Evolutionary conservation across 2,329 filamentous ascomycete species (phyloP).

Genomic region (Scopulariopsis brevicaulis): DNA sequence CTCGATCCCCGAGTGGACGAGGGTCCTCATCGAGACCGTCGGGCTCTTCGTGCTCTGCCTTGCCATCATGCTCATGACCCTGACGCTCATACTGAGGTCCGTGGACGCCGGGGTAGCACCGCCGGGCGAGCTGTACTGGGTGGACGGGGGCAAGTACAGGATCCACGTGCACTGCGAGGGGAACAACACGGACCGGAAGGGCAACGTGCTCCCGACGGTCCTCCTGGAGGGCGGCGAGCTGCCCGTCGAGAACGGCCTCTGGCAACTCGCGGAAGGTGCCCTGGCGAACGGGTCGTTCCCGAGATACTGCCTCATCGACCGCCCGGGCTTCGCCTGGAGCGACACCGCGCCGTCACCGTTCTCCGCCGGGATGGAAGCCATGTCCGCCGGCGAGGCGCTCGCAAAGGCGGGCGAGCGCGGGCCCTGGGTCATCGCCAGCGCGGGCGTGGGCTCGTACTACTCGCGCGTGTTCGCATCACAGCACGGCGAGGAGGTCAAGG

Average conservation of each 20-base stretch:
- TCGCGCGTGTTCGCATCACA: conserved; percentile 84
- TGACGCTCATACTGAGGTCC: conserved; percentile 67
- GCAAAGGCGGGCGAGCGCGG: conserved; percentile 70
- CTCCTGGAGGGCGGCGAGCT: conserved; percentile 76
- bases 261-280: conserved; percentile 66
- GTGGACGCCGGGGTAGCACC: conserved; percentile 64
- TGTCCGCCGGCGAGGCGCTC: conserved; percentile 79
- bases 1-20: conserved; percentile 72
- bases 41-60: conserved; percentile 57
- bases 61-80: conserved; percentile 64
- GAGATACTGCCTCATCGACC: conserved; percentile 92
- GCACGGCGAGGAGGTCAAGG: conserved; percentile 62
- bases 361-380: conserved; percentile 84
- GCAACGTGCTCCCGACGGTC: conserved; percentile 58
- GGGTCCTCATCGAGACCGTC: conserved; percentile 64
- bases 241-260: conserved; percentile 68
- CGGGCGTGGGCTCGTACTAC: conserved; percentile 80
- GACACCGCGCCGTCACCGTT: conserved; percentile 92
- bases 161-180: conserved; percentile 71
- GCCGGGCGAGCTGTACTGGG: conserved; percentile 65
- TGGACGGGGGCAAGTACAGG: conserved; percentile 75
- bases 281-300: conserved; percentile 70
- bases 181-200: conserved; percentile 47
- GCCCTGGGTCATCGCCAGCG: conserved; percentile 79
- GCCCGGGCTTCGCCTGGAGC: conserved; percentile 76